Percentiles rank a stretch among this genome's conserved stretches.
phyloP scores from a whole-genome alignment of 2,329 filamentous ascomycete genomes.

The Geoglossum cookeanum region DNA sequence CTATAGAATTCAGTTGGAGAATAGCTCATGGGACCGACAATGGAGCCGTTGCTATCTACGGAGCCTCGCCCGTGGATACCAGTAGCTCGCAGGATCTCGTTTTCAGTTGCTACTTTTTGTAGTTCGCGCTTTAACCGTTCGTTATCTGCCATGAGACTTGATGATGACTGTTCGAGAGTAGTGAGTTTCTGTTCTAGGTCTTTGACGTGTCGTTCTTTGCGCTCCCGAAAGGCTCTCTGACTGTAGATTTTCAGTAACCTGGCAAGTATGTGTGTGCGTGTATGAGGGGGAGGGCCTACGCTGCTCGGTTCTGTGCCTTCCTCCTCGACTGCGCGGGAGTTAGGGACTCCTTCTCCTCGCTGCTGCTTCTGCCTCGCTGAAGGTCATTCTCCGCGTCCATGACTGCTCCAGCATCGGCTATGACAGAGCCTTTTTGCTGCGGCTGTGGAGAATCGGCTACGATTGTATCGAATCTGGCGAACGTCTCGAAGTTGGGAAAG shows the following conservation, averaged over 20 bases:
- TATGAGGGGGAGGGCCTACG: conserved; percentile 31
- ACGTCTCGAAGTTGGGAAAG: conserved; percentile 13
- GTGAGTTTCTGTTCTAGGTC: conserved; percentile 78
- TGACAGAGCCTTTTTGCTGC: conserved; percentile 12
- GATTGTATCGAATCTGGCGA: conserved; percentile 11
- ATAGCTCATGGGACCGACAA: conserved; percentile 51
- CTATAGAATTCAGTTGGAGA: conserved; percentile 54
- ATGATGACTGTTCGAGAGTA: conserved; percentile 53
- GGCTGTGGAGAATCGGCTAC: conserved; percentile 13
- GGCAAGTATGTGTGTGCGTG: neutral
- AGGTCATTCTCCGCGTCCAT: conserved; percentile 3
- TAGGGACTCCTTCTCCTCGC: conserved; percentile 33
- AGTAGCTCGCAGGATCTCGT: conserved; percentile 77
- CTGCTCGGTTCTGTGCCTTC: conserved; percentile 54
- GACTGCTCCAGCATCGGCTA: neutral
- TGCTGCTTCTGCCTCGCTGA: conserved; percentile 17
- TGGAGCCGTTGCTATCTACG: conserved; percentile 17
- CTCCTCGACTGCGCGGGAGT: conserved; percentile 38
- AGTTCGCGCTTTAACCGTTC: conserved; percentile 70
- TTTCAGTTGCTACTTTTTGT: conserved; percentile 71
- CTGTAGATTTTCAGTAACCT: conserved; percentile 27
- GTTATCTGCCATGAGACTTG: conserved; percentile 60
- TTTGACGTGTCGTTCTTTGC: conserved; percentile 86
- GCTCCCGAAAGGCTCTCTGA: conserved; percentile 87
- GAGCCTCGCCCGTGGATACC: conserved; percentile 25